Percentiles rank a stretch among this genome's conserved stretches.
Conservation (phyloP, 1,284 basidiomycete species). For the Rhodotorula mucilaginosa region DNA sequence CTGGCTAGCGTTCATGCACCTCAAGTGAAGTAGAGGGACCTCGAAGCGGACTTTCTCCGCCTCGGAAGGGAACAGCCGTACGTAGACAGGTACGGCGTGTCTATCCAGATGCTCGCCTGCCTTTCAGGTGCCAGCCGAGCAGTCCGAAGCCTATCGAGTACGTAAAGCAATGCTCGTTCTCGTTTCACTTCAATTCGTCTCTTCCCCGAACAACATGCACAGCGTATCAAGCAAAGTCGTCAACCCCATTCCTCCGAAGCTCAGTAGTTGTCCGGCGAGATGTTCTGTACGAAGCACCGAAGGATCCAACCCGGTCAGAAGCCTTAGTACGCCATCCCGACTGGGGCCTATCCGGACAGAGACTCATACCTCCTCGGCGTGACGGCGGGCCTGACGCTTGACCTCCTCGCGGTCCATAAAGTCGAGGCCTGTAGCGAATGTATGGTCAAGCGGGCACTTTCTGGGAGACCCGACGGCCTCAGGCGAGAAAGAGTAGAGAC, state of each 20-base stretch:
- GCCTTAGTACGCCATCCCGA: neutral
- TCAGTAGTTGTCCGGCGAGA: constrained; percentile 3
- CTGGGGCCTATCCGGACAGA: neutral
- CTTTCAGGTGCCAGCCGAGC: too few species aligned
- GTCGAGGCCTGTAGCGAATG: constrained; percentile 8
- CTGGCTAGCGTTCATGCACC: neutral
- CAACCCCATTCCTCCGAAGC: neutral
- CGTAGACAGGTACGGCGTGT: too few species aligned
- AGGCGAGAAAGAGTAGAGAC: neutral
- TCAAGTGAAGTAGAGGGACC: neutral
- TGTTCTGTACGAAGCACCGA: neutral
- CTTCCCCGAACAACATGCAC: neutral
- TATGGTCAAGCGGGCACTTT: neutral
- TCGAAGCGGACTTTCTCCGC: neutral
- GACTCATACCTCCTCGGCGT: constrained; percentile 21
- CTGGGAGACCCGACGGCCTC: neutral
- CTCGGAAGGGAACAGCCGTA: neutral
- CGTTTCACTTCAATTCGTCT: neutral
- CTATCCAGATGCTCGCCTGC: too few species aligned
- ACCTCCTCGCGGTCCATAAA: constrained; percentile 32
- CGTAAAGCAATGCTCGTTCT: neutral
- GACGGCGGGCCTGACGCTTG: constrained; percentile 28
- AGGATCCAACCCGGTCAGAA: neutral
- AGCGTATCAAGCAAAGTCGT: neutral
- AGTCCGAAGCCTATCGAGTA: too few species aligned